Evolutionary conservation across 108 stramenopile species (phyloP), one percentile per base, ranked within the genome.

Genomic region (Mayamaea pseudoterrestris): DNA sequence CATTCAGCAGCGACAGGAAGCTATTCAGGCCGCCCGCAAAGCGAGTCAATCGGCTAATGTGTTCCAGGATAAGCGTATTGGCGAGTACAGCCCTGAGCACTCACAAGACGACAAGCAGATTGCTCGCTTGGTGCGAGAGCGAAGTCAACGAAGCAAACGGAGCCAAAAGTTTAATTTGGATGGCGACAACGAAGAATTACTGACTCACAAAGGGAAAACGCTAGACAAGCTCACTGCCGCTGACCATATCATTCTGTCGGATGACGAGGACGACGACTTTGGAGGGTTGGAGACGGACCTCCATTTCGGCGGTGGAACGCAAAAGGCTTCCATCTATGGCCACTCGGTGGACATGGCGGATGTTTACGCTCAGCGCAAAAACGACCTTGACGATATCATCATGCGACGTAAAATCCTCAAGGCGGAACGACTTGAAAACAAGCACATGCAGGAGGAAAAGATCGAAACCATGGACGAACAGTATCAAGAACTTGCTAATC

Each of bases 321-420:
- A 30, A 18, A 44, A 61, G 27, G 57, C 41, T 7, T 61, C 79
- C 56, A 69, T 65, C 0, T 83, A 83, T 28, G 76, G 80, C 61
- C 56, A 21, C 54, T 50, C 35, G 34, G 52, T 44, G 14, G 45
- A 37, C n/a, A 61, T 80, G 65, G 62, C 73, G n/a, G 47, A 72
- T 13, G 58, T 62, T 0, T 83, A 90, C 48, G 47, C 69, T 18
- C 74, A 78, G 25, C 75, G 87, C 26, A 90, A 79, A 51, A 83
- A 73, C 24, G 80, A 92, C 45, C 56, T 96, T 42, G 88, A 94
- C 43, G 94, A 97, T 25, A 54, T 95, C 11, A 92, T 95, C 27
- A 50, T 62, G 12, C 77, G 81, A 39, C 77, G 84, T 28, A 95
- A 97, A 59, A 64, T 76, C 32, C 39, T 66, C 23, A 97, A 97